Percentiles rank a stretch among this genome's conserved stretches.
Evolutionary conservation across 352 stramenopile species (phyloP).

Genomic region (Pythium coloratum): DNA sequence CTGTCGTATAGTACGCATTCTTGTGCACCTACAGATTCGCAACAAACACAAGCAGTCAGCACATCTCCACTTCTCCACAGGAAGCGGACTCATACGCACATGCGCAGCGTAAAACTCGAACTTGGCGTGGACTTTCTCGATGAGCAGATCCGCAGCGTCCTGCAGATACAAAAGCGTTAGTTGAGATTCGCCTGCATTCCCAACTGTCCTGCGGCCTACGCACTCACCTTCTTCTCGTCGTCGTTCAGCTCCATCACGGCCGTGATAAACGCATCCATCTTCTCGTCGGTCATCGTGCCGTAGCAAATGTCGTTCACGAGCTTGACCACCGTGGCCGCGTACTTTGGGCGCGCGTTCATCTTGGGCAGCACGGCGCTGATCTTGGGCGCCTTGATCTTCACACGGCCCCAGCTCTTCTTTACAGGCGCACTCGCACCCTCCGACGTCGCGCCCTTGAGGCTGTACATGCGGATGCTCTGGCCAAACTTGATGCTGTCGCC

Average conservation of each 20-base stretch:
- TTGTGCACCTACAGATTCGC: constrained; percentile 55
- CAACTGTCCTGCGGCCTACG: too few species aligned
- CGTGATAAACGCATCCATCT: constrained; percentile 65
- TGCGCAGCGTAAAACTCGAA: constrained; percentile 82
- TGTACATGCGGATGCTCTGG: constrained; percentile 85
- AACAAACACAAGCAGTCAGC: neutral
- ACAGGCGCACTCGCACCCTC: constrained; percentile 64
- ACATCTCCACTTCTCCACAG: neutral
- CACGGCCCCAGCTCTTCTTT: constrained; percentile 81
- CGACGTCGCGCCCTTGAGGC: constrained; percentile 67
- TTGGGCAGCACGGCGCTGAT: constrained; percentile 77
- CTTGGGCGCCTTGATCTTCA: constrained; percentile 73
- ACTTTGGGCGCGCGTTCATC: constrained; percentile 54
- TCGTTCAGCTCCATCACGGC: constrained; percentile 66
- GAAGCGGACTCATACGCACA: constrained; percentile 28
- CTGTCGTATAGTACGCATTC: constrained; percentile 70
- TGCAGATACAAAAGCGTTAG: constrained; percentile 22
- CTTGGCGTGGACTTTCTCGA: constrained; percentile 83
- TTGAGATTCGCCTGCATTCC: too few species aligned
- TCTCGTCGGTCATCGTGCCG: constrained; percentile 69
- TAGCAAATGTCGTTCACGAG: constrained; percentile 86
- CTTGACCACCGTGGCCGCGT: constrained; percentile 62
- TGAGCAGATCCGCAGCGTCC: constrained; percentile 77
- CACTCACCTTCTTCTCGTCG: constrained; percentile 66
- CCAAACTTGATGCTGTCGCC: constrained; percentile 87